These are phyloP conservation scores for Hanseniaspora guilliermondii DNA, from an alignment of 805 yeast genomes.

Conservation along the genomic window DNA sequence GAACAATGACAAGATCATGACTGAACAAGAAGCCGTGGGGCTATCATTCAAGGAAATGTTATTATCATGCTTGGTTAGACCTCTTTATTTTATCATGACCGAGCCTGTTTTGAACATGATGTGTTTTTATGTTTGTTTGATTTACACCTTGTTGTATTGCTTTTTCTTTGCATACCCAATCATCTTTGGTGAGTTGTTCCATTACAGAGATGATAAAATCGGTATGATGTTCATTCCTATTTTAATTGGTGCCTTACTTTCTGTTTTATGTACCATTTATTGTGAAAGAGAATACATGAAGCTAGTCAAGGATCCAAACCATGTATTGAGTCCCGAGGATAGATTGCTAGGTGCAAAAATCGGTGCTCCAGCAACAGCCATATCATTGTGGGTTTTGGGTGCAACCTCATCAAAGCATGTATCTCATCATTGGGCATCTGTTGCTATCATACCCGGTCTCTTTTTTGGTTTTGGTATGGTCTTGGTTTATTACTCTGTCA, in stretches of 20 bases:
- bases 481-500: constrained; percentile 59
- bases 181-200: constrained; percentile 65
- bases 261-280: constrained; percentile 60
- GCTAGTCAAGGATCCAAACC: constrained; percentile 37
- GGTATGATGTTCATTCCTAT: constrained; percentile 88
- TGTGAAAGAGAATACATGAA: constrained; percentile 51
- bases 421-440: constrained; percentile 47
- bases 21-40: constrained; percentile 82
- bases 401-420: constrained; percentile 61
- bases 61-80: constrained; percentile 63
- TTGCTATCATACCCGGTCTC: constrained; percentile 65
- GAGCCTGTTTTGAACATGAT: constrained; percentile 79
- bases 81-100: constrained; percentile 59
- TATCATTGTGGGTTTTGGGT: constrained; percentile 67
- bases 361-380: constrained; percentile 73
- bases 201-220: constrained; percentile 60
- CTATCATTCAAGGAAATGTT: constrained; percentile 56
- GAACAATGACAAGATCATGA: constrained; percentile 73
- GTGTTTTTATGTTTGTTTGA: constrained; percentile 76
- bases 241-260: constrained; percentile 69
- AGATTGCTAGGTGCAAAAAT: constrained; percentile 69
- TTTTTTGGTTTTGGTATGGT: constrained; percentile 72
- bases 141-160: constrained; percentile 81
- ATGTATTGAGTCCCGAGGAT: constrained; percentile 51
- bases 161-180: constrained; percentile 94